phyloP scores from a whole-genome alignment of 768 basidiomycete species.

The Boletus tylopilopsis region DNA sequence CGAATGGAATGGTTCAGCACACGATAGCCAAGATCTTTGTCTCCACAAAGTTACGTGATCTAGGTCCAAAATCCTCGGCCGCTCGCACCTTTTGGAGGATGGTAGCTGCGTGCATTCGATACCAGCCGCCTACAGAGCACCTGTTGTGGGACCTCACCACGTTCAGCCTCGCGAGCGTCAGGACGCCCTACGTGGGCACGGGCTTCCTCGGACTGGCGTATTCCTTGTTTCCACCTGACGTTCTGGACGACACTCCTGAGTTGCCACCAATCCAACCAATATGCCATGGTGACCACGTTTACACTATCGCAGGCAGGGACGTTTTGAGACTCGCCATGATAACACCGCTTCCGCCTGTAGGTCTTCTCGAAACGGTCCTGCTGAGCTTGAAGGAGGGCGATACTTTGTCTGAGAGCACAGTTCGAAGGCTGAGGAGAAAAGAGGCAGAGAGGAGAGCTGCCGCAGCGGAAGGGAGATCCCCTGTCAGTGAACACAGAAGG shows the following conservation, averaged over 20 bases:
- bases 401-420: constrained; percentile 22
- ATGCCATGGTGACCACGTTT: constrained; percentile 10
- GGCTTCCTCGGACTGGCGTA: constrained; percentile 21
- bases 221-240: background rate
- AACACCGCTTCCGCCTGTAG: constrained; percentile 21
- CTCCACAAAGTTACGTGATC: constrained; percentile 23
- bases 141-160: constrained; percentile 19
- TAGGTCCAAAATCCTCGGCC: constrained; percentile 23
- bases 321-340: constrained; percentile 11
- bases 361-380: constrained; percentile 18
- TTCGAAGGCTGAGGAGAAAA: constrained; percentile 23
- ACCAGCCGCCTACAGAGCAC: constrained; percentile 19
- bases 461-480: constrained; percentile 18
- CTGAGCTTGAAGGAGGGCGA: constrained; percentile 24
- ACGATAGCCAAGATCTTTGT: constrained; percentile 25
- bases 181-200: constrained; percentile 16
- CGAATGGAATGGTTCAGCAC: constrained; percentile 29
- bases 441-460: constrained; percentile 20
- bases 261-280: constrained; percentile 12
- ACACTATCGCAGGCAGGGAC: constrained; percentile 1
- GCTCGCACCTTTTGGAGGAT: constrained; percentile 24
- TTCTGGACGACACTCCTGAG: constrained; percentile 21
- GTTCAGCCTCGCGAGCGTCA: constrained; percentile 26
- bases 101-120: constrained; percentile 23
- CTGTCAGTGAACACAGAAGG: constrained; percentile 21